phyloP scores from a whole-genome alignment of 305 asterid genomes.

The Rubia peregrina region DNA sequence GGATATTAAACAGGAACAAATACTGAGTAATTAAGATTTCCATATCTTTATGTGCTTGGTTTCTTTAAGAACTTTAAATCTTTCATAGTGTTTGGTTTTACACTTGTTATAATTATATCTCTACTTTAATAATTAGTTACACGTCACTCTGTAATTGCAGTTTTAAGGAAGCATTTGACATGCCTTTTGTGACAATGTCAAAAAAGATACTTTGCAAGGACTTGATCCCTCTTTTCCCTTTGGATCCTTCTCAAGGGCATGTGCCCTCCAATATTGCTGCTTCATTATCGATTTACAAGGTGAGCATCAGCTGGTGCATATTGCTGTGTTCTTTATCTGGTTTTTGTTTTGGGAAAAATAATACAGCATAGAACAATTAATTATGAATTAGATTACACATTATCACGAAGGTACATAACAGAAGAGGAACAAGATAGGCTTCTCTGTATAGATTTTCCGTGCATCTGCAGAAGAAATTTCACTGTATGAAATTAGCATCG shows the following conservation, averaged over 20 bases:
- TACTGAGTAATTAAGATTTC: not conserved
- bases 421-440: not conserved
- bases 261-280: slow-evolving; percentile 38
- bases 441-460: not conserved
- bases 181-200: slow-evolving; percentile 83
- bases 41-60: not conserved
- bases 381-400: not conserved
- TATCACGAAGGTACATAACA: not conserved
- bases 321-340: slow-evolving; percentile 7
- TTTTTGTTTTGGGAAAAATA: not conserved
- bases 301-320: slow-evolving; percentile 22
- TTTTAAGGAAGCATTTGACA: slow-evolving; percentile 80
- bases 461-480: not conserved
- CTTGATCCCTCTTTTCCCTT: slow-evolving; percentile 80
- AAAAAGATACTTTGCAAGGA: slow-evolving; percentile 63
- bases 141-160: slow-evolving; percentile 37
- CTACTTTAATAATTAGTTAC: slow-evolving; percentile 18
- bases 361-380: not conserved
- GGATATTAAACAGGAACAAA: not conserved
- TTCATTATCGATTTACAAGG: slow-evolving; percentile 82
- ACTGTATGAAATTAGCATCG: not conserved
- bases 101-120: slow-evolving; percentile 2
- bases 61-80: not conserved
- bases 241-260: slow-evolving; percentile 32
- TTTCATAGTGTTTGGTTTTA: not conserved